Base-by-base conservation (phyloP, 495 filamentous ascomycete genomes). In the Penicillium steckii region DNA sequence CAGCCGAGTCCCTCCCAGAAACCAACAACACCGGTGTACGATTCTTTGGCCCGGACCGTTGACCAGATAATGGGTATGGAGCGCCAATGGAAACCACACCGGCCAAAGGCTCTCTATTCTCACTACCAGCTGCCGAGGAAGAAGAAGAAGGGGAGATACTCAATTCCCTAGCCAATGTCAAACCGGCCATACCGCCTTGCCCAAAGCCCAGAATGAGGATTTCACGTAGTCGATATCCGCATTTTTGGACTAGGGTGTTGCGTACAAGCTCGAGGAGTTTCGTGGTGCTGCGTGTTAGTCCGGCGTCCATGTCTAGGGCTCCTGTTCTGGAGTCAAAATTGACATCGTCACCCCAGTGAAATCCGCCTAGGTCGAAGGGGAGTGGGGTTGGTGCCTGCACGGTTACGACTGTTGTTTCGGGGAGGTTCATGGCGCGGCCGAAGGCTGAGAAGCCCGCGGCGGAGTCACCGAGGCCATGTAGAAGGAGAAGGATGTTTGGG, bases 291-390 rank as follows among this genome's bases (percentile, higher is more conserved):
- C 74, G 77, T 17, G 70, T 65, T 57, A 96, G 93, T 0, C 92
- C 91, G 1, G 88, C 82, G 60, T 96, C 93, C 21, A 85, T 73
- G 40, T 96, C 90, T 26, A 96, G 71, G 0, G 77, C 80, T 1
- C 86, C 88, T 2, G 76, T 80, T 2, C 70, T 57, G 40, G 66
- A 59, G 45, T 88, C 82, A 43, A 96, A 82, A 2, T 78, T 61
- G 26, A 98, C 68, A 62, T 98, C 93, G 66, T 97, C 89, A 44
- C 91, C 91, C 93, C 92, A 97, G 70, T 97, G 91, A 64, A 84
- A 97, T 19, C 89, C 90, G 10, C 82, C 77, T 0, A 92, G 71
- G 23, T 86, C 76, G 44, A 90, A 82, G 6, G 92, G 91, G 3
- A 97, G 71, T 0, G 83, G 82, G n/a, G 70, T 75, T 0, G 86